Evolutionary conservation across 345 rosid species (phyloP), one percentile per base, ranked within the genome.

Genomic region (Lenwebbia sp.): DNA sequence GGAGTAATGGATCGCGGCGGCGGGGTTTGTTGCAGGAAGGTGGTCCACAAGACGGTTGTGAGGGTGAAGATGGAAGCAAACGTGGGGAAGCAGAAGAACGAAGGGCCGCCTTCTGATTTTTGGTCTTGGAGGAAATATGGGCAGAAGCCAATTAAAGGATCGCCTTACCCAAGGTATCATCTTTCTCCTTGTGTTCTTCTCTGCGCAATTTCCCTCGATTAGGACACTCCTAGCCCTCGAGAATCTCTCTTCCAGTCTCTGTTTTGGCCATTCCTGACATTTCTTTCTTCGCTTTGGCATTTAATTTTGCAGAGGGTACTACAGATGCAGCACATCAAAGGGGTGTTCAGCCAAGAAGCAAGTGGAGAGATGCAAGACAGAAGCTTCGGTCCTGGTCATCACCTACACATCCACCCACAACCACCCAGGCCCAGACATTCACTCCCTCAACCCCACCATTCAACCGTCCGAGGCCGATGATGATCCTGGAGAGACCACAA

Each of bases 101-200:
- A 94, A 87, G 94, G 94, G 30, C 93, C 91, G 2, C 94, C 96
- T 89, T 92, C 91, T 90, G 96, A 94, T 92, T 89, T 88, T 75
- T 94, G 96, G 96, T 94, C 95, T 28, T 94, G 96, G 96, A 94
- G 96, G 85, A 94, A 94, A 86, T 94, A 94, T 86, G 96, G 96
- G 41, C 95, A 94, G 78, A 94, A 94, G 65, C 95, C 96, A 37
- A 94, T 94, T 47, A 94, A 94, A 87, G 96, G 96, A 53, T 94
- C 95, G 82, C 96, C 96, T 87, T 86, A 90, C 89, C 96, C 95
- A 49, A 93, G 96, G 96, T 93, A 23, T 10, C 25, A 10, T 26
- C 13, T 70, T 70, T 70, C 4, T 53, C 54, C 54, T 53, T 12
- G 52, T 50, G 52, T 50, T 50, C 52, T 52, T 62, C 14, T n/a